phyloP scores from a whole-genome alignment of 805 yeast genomes.

The Tetrapisispora fleetii region DNA sequence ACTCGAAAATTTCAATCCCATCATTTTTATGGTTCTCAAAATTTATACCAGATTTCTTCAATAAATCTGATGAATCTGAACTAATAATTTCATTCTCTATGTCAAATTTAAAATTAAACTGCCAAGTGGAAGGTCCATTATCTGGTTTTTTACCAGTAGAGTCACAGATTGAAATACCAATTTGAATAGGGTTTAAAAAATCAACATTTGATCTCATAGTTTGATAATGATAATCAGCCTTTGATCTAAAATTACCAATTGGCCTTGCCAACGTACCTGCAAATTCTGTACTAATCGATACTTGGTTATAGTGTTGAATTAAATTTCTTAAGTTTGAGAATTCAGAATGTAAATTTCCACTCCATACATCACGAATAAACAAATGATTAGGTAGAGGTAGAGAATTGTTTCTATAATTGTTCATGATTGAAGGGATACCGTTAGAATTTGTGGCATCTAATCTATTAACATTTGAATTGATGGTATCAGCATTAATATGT shows the following conservation, averaged over 20 bases:
- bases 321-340: constrained; percentile 52
- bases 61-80: constrained; percentile 69
- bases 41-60: constrained; percentile 75
- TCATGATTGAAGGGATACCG: constrained; percentile 9
- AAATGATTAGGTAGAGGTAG: constrained; percentile 28
- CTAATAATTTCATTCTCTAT: constrained; percentile 74
- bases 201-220: constrained; percentile 89
- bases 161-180: constrained; percentile 70
- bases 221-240: constrained; percentile 91
- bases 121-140: constrained; percentile 76
- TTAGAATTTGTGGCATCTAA: neutral
- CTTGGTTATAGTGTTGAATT: constrained; percentile 42
- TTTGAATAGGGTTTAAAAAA: constrained; percentile 72
- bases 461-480: neutral
- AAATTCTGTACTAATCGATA: constrained; percentile 80
- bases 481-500: constrained; percentile 3
- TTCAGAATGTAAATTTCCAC: constrained; percentile 56
- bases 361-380: constrained; percentile 65
- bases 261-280: constrained; percentile 96
- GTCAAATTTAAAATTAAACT: constrained; percentile 83
- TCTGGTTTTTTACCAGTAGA: constrained; percentile 61
- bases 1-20: constrained; percentile 72
- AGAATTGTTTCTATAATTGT: neutral
- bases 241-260: constrained; percentile 81
- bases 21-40: constrained; percentile 60